Evolutionary conservation across 2,329 filamentous ascomycete genomes (phyloP), one percentile per base, ranked within the genome.

Genomic region (Aspergillus sp.): DNA sequence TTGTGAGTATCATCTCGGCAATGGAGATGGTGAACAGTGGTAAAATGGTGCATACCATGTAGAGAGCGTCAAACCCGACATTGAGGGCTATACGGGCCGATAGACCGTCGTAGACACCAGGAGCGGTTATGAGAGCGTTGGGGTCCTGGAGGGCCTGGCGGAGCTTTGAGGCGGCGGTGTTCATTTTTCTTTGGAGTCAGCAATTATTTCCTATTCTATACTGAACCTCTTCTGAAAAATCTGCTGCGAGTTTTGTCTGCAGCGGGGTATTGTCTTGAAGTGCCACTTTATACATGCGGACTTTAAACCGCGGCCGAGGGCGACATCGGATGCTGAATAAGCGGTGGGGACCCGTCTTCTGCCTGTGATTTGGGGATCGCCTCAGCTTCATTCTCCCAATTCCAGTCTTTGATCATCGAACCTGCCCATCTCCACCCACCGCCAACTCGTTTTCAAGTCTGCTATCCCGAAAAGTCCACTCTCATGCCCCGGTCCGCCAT

Each of bases 21-120:
- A 6, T 24, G 40, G 24, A 34, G 12, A 13, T 40, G 17, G 41
- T 15, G 44, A 15, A n/a, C 15, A 19, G 17, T 9, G 34, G 5
- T 37, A n/a, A 9, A 44, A 39, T 7, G 27, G 12, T 20, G 54
- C 47, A 39, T 41, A 81, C 79, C 80, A 83, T 82, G 64, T 82
- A 83, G 59, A 83, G 67, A 8, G 76, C 76, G 56, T 80, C 75
- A 57, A 81, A 82, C 34, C 80, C 80, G 7, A 77, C 71, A 33
- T 76, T 73, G 27, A 82, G 73, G 24, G 80, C 80, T 15, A 80
- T 75, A 24, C 78, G 75, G 37, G 80, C 79, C 6, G 79, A 80
- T 19, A 82, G 64, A 12, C 80, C 80, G 69, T 82, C 80, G 56
- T 80, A 82, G n/a, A 82, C 79, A 12, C 80, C 79, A 3, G 80